These are phyloP conservation scores for Cladophialophora psammophila DNA, from an alignment of 2,329 filamentous ascomycete species.

Conservation along the genomic window DNA sequence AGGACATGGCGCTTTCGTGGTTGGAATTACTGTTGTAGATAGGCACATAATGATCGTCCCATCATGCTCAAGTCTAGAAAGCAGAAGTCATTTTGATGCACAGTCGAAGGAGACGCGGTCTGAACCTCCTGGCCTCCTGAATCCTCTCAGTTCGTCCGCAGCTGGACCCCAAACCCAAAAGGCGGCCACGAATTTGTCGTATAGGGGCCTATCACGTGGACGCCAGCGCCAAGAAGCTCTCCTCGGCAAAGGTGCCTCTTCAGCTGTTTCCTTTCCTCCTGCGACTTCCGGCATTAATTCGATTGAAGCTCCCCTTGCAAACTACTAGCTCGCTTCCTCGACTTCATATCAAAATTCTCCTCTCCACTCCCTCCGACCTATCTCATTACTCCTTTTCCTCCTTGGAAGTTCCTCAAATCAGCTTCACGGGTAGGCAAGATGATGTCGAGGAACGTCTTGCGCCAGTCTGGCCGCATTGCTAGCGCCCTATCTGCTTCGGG, in stretches of 20 bases:
- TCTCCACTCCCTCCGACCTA: constrained; percentile 54
- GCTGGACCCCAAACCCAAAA: constrained; percentile 8
- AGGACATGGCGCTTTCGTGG: constrained; percentile 30
- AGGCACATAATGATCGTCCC: constrained; percentile 24
- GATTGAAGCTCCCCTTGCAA: constrained; percentile 31
- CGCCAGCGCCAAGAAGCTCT: neutral
- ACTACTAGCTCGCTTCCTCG: constrained; percentile 27
- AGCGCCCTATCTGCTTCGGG: constrained; percentile 90
- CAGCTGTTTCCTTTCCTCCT: neutral
- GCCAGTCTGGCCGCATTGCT: constrained; percentile 94
- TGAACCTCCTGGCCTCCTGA: constrained; percentile 15
- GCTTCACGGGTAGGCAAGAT: constrained; percentile 58
- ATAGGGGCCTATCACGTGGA: constrained; percentile 20
- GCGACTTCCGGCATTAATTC: constrained; percentile 22
- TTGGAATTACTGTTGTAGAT: constrained; percentile 10
- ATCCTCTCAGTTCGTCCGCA: constrained; percentile 9
- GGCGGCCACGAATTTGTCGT: constrained; percentile 9
- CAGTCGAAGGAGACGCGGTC: neutral
- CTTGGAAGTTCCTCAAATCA: constrained; percentile 33
- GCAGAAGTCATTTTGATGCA: neutral
- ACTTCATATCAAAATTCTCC: constrained; percentile 33
- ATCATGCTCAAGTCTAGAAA: constrained; percentile 10
- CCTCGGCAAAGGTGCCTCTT: constrained; percentile 20
- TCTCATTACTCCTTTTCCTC: constrained; percentile 35
- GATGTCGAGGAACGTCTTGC: constrained; percentile 99